Evolutionary conservation across 306 rosid genomes (phyloP), one percentile per base, ranked within the genome.

Genomic region (Dryas drummondii): DNA sequence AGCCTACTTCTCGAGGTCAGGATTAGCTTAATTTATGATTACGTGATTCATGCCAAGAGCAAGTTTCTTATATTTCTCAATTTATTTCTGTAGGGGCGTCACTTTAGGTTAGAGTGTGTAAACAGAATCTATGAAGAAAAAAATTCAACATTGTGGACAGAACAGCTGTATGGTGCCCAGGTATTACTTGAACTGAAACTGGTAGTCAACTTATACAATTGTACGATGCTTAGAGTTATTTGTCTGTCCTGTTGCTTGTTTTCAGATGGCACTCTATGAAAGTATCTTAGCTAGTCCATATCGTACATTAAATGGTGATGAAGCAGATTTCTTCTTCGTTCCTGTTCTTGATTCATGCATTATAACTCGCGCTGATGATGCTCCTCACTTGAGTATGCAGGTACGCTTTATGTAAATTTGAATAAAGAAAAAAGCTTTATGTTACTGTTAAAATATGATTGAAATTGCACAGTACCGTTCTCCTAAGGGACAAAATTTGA

Each of bases 271-370:
- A 68, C 78, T 94, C 76, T 94, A 87, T 63, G 99, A 94, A 78
- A 92, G 92, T 72, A 78, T 94, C 81, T 84, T 94, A 75, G 93
- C 97, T 72, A 94, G 99, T 86, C 91, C 96, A 45, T 82, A 94
- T 81, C 86, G 99, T 80, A 94, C 99, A 65, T 80, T 88, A 83
- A 88, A 87, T 50, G 99, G 97, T 50, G 96, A 88, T 78, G 97
- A 94, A 83, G 99, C 99, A 67, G 99, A 94, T 64, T 94, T 83
- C 86, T 94, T 88, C 92, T 94, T 88, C 76, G 97, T 90, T 80
- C 99, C 99, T 50, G 96, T 89, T 82, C 97, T 94, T 75, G 99
- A 94, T 90, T 83, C 96, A 53, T 94, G 99, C 82, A 86, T 94
- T 80, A 94, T 94, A 76, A 87, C 91, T 78, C 99, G 97, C 9